Percentiles rank a stretch among this genome's conserved stretches.
Conservation (phyloP, 805 yeast genomes). For the Metschnikowia amazonensis region DNA sequence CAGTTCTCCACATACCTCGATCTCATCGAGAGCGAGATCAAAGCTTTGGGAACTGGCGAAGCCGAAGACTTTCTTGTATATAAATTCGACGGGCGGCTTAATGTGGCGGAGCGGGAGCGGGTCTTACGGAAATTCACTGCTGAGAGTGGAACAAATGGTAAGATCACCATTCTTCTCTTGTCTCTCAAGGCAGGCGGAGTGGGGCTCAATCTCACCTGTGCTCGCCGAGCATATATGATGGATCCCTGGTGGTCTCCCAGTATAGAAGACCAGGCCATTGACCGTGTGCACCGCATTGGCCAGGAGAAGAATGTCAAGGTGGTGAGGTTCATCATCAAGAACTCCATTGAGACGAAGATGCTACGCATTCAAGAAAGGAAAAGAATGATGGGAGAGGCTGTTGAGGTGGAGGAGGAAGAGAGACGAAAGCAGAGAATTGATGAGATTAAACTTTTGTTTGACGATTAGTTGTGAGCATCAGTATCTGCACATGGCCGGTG, state of each 20-base stretch:
- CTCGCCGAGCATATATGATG: constrained; percentile 82
- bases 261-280: constrained; percentile 87
- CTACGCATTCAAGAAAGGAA: constrained; percentile 82
- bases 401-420: constrained; percentile 72
- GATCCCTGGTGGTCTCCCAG: constrained; percentile 99
- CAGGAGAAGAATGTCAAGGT: constrained; percentile 72
- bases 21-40: constrained; percentile 60
- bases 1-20: constrained; percentile 85
- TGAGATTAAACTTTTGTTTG: constrained; percentile 66
- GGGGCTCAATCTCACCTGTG: constrained; percentile 81
- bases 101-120: constrained; percentile 58
- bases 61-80: constrained; percentile 46
- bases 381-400: constrained; percentile 74
- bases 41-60: constrained; percentile 27
- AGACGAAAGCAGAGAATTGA: constrained; percentile 65
- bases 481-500: too few relatives aligned
- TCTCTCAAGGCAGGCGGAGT: constrained; percentile 94
- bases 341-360: constrained; percentile 86
- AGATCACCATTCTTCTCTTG: constrained; percentile 53
- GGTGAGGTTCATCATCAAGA: constrained; percentile 73
- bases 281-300: constrained; percentile 87
- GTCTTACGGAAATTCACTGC: constrained; percentile 55
- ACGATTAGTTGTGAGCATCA: constrained; percentile 31
- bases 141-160: constrained; percentile 25
- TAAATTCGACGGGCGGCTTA: constrained; percentile 81